phyloP scores from a whole-genome alignment of 2,329 filamentous ascomycete genomes.

The Exophiala phaeomuriformis region DNA sequence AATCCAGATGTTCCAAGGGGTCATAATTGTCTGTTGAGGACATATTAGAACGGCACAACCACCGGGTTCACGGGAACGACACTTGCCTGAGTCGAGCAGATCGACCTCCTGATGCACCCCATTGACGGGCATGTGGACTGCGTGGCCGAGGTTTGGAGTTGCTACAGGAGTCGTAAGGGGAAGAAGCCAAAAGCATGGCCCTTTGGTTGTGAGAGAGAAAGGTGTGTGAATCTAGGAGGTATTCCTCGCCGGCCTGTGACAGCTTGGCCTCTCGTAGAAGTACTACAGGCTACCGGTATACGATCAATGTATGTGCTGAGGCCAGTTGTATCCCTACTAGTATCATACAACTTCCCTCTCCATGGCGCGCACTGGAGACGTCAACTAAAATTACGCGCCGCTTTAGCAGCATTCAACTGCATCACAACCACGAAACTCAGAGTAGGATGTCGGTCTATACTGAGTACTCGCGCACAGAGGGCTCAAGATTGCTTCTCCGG shows the following conservation, averaged over 20 bases:
- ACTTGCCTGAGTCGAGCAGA: slow-evolving; percentile 40
- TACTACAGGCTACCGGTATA: neutral
- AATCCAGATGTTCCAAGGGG: slow-evolving; percentile 85
- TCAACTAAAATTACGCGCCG: neutral
- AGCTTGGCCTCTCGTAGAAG: no score
- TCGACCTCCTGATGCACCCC: slow-evolving; percentile 30
- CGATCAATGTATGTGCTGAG: neutral
- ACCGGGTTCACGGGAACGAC: neutral
- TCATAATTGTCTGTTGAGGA: slow-evolving; percentile 65
- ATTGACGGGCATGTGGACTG: slow-evolving; percentile 21
- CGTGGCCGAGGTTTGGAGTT: neutral
- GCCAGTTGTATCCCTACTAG: neutral
- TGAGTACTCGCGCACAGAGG: neutral
- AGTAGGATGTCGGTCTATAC: neutral
- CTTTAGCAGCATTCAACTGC: neutral
- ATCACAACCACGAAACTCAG: no score
- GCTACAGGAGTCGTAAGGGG: neutral
- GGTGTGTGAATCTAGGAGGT: no score
- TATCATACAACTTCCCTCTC: neutral
- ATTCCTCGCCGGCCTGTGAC: no score
- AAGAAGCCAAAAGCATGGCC: slow-evolving; percentile 1
- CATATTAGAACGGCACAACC: neutral
- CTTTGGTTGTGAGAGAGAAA: neutral
- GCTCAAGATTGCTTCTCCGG: no score
- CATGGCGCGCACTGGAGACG: neutral